Evolutionary conservation across 108 stramenopile genomes (phyloP).

Genomic region (Bacterosira constricta): DNA sequence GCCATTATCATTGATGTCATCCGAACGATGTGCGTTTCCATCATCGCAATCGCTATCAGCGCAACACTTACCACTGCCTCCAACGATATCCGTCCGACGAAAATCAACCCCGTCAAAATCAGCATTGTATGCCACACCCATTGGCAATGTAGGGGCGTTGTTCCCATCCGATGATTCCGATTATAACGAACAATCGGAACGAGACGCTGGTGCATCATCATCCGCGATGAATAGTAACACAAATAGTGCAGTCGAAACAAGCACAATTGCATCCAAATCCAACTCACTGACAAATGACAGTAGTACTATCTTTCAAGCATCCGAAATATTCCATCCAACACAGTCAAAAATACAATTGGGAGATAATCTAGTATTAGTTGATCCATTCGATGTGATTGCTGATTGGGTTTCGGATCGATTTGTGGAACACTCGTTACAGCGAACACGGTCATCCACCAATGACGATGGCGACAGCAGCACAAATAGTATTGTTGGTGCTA

Average conservation of each 20-base stretch:
- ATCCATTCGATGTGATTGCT: constrained; percentile 45
- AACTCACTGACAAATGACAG: not conserved
- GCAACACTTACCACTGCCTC: too few relatives aligned
- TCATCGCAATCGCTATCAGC: too few relatives aligned
- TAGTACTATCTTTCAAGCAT: not conserved
- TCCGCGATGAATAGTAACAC: not conserved
- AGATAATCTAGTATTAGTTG: not conserved
- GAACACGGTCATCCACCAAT: not conserved
- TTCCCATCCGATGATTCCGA: constrained; percentile 34
- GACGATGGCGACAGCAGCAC: not conserved
- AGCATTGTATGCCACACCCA: constrained; percentile 10
- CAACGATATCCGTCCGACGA: too few relatives aligned
- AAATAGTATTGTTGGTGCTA: not conserved
- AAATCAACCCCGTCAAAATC: too few relatives aligned
- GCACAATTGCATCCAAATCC: not conserved
- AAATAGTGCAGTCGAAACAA: too few relatives aligned
- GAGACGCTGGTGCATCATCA: not conserved
- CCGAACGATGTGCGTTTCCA: too few relatives aligned
- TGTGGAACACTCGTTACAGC: constrained; percentile 33
- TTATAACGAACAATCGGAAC: not conserved
- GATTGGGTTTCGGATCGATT: constrained; percentile 39
- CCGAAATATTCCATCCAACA: constrained; percentile 3
- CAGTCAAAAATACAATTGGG: constrained; percentile 17
- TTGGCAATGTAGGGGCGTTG: not conserved
- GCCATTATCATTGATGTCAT: too few relatives aligned